Evolutionary conservation across 306 rosid species (phyloP), one percentile per base, ranked within the genome.

Genomic region (Hippophae gyantsensis): DNA sequence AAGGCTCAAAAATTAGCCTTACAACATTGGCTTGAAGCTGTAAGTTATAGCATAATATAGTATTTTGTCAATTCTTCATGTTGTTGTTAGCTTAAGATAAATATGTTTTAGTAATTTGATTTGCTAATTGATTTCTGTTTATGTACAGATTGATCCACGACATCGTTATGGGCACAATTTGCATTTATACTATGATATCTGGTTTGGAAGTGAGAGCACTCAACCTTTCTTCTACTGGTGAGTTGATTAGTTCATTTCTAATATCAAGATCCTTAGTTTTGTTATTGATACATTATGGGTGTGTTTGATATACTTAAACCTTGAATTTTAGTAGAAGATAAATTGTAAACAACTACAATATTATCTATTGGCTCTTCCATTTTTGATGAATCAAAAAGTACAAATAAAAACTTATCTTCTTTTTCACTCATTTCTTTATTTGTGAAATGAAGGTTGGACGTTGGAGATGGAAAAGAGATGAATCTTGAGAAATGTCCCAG

Each of bases 1-100:
- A 92, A 92, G 64, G 99, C 99, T 23, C 95, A 92, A 74, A 92
- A 88, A 59, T 67, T 92, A 26, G 95, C 99, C 63, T 89, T 85
- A 7, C 95, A 82, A 63, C 99, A 92, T 69, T 92, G 99, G 99
- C 99, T 92, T 53, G 99, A 92, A 76, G 89, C 92, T 64, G 92
- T 87, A 73, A 79, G 89, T 61, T 0, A 25, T 42, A 32, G 5
- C 38, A 2, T 32, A 2, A 32, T 32, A 4, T 2, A 4, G 0
- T 2, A 5, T 3, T 5, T 13, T 7, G 7, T 49, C 14, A 3
- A 48, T 12, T 12, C 53, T 49, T 13, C 23, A 49, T 49, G 7
- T 49, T 13, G 53, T 23, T 23, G 14, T 23, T 13, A 13, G 38
- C 38, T 32, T 32, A 32, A 4, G 38, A 32, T 32, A 2, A 32